Conservation (phyloP, 345 rosid genomes). For the Gossypium stocksii region DNA sequence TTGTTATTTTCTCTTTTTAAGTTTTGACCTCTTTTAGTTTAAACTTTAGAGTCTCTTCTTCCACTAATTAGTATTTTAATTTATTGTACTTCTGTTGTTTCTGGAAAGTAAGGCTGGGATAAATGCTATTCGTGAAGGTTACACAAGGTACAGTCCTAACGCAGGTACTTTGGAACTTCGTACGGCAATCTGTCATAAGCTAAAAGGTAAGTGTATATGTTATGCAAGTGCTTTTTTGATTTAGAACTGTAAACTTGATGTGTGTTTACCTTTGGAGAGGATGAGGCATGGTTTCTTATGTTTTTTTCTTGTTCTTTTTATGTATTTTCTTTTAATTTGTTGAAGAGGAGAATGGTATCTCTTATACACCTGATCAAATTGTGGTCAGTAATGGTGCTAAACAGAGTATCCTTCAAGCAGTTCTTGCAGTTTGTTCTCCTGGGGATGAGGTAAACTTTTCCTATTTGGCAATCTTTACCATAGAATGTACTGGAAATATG, state of each 20-base stretch:
- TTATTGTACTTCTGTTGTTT: background rate
- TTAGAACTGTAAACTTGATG: background rate
- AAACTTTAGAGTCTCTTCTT: background rate
- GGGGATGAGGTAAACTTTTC: conserved; percentile 78
- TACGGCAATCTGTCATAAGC: conserved; percentile 74
- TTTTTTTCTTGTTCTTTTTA: background rate
- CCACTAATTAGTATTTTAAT: background rate
- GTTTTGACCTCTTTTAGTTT: background rate
- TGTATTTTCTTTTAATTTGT: background rate
- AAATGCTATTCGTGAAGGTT: conserved; percentile 85
- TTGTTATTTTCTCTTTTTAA: background rate
- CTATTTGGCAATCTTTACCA: background rate
- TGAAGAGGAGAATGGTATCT: conserved; percentile 81
- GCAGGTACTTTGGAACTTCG: conserved; percentile 78
- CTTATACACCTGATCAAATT: conserved; percentile 79
- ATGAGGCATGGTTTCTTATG: background rate
- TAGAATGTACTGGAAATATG: background rate
- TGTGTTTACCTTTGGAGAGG: background rate
- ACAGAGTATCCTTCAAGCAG: conserved; percentile 72
- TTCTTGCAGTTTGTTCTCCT: conserved; percentile 84
- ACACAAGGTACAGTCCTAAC: conserved; percentile 81
- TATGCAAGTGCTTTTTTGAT: background rate
- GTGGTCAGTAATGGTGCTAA: conserved; percentile 97
- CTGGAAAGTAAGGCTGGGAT: conserved; percentile 60
- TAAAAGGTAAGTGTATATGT: conserved; percentile 45